Percentiles rank a stretch among this genome's conserved stretches.
Evolutionary conservation across 1,139 yeast species (phyloP).

Genomic region (Citeromyces siamensis): DNA sequence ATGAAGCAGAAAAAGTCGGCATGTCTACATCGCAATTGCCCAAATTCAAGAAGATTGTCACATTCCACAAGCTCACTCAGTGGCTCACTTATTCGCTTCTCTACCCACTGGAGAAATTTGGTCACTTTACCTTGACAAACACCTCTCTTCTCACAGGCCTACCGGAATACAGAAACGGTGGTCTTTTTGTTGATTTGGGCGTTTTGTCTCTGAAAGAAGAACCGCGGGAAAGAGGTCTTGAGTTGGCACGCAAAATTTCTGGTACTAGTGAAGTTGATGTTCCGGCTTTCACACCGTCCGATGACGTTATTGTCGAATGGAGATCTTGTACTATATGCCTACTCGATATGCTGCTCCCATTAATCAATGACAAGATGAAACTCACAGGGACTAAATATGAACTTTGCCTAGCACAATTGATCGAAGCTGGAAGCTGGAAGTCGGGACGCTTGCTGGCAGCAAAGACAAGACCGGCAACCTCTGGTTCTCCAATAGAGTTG

Average conservation of each 20-base stretch:
- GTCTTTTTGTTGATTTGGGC: constrained; percentile 40
- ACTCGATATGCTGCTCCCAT: constrained; percentile 33
- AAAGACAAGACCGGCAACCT: constrained; percentile 28
- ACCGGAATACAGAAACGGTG: constrained; percentile 56
- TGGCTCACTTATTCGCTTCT: constrained; percentile 49
- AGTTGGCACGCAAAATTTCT: constrained; percentile 15
- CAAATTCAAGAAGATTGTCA: constrained; percentile 28
- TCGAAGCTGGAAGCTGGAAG: constrained; percentile 57
- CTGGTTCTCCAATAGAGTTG: constrained; percentile 48
- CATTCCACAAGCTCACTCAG: constrained; percentile 51
- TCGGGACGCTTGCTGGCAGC: constrained; percentile 46
- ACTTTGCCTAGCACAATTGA: constrained; percentile 36
- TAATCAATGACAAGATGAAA: constrained; percentile 29
- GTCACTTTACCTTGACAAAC: constrained; percentile 25
- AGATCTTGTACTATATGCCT: constrained; percentile 43
- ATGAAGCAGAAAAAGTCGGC: too few species aligned
- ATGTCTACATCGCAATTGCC: constrained; percentile 13
- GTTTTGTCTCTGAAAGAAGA: constrained; percentile 31
- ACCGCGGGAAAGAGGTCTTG: constrained; percentile 21
- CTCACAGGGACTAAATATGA: constrained; percentile 17
- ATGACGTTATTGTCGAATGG: constrained; percentile 55
- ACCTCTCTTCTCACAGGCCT: constrained; percentile 39
- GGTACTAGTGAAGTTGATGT: constrained; percentile 16
- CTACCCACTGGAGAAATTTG: constrained; percentile 32
- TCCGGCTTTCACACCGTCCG: constrained; percentile 38